Conservation (phyloP, 257 asterid genomes). For the Penstemon newberryi region DNA sequence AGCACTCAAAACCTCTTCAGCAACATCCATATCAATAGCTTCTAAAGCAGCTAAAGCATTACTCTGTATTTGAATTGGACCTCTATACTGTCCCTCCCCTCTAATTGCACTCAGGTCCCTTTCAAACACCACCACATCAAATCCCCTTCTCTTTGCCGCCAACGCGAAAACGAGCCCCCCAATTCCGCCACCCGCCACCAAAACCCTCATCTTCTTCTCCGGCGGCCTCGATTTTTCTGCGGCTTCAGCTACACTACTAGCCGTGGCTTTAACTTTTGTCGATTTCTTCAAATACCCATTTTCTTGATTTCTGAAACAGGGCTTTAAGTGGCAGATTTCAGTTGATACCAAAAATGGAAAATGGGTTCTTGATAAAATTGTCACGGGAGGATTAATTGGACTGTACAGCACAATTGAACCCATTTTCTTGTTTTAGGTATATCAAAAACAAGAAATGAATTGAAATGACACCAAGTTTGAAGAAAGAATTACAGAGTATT, state of each 20-base stretch:
- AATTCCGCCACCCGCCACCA: slow-evolving; percentile 98
- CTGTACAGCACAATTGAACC: slow-evolving; percentile 44
- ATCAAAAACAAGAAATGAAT: slow-evolving; percentile 2
- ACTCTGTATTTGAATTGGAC: slow-evolving; percentile 96
- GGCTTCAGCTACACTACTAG: slow-evolving; percentile 22
- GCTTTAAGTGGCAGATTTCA: slow-evolving; percentile 35
- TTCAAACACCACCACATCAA: slow-evolving; percentile 92
- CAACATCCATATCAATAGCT: slow-evolving; percentile 87
- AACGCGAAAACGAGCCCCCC: slow-evolving; percentile 90
- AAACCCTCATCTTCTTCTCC: slow-evolving; percentile 61
- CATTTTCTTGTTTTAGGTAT: slow-evolving; percentile 30
- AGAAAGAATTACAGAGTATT: neutral
- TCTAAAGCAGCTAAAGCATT: slow-evolving; percentile 95
- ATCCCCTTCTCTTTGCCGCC: slow-evolving; percentile 84
- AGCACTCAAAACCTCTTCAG: slow-evolving; percentile 68
- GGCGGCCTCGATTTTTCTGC: slow-evolving; percentile 16
- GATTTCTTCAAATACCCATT: slow-evolving; percentile 34
- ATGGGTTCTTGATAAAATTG: slow-evolving; percentile 44
- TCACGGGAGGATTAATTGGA: slow-evolving; percentile 50
- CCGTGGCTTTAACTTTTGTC: slow-evolving; percentile 34
- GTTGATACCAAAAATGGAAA: slow-evolving; percentile 37
- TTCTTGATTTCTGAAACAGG: slow-evolving; percentile 25
- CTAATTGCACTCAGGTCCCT: slow-evolving; percentile 91
- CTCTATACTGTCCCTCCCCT: slow-evolving; percentile 96
- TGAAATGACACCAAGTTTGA: neutral